A percentile compares a stretch with the other conserved stretches of the same genome.
phyloP scores from a whole-genome alignment of 1,139 yeast species.

The Diutina siamensis region DNA sequence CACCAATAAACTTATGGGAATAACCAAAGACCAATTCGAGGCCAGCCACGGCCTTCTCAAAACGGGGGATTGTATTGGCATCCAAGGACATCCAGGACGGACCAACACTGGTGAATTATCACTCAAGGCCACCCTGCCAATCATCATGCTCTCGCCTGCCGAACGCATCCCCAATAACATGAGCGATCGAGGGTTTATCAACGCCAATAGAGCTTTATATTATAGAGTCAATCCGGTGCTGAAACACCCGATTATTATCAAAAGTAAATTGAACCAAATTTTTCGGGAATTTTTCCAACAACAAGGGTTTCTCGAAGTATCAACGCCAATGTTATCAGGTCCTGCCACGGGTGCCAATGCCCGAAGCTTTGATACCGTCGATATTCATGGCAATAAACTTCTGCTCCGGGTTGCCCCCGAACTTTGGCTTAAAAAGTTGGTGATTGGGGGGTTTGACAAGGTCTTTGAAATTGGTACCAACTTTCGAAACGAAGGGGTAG shows the following conservation, averaged over 20 bases:
- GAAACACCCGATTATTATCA: constrained; percentile 36
- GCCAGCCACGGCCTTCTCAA: constrained; percentile 35
- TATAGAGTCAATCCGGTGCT: constrained; percentile 50
- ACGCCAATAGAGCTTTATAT: constrained; percentile 63
- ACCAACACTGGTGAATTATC: constrained; percentile 77
- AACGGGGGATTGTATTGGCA: constrained; percentile 61
- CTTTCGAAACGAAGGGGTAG: constrained; percentile 89
- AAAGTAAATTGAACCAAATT: constrained; percentile 41
- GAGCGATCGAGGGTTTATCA: constrained; percentile 42
- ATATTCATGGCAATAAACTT: constrained; percentile 30
- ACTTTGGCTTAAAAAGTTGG: constrained; percentile 75
- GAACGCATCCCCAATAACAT: constrained; percentile 52
- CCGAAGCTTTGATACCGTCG: constrained; percentile 62
- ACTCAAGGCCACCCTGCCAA: constrained; percentile 40
- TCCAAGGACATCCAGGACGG: constrained; percentile 58
- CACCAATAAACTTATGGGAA: constrained; percentile 35
- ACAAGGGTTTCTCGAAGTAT: constrained; percentile 66
- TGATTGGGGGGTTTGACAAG: constrained; percentile 75
- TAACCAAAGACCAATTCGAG: constrained; percentile 33
- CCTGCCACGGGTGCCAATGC: constrained; percentile 86
- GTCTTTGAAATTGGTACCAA: constrained; percentile 79
- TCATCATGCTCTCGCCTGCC: constrained; percentile 54
- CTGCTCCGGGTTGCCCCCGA: constrained; percentile 89
- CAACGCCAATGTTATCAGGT: constrained; percentile 71
- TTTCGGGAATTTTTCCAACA: constrained; percentile 46